Conservation (phyloP, 2,329 filamentous ascomycete species). For the Cladosporium sp. region DNA sequence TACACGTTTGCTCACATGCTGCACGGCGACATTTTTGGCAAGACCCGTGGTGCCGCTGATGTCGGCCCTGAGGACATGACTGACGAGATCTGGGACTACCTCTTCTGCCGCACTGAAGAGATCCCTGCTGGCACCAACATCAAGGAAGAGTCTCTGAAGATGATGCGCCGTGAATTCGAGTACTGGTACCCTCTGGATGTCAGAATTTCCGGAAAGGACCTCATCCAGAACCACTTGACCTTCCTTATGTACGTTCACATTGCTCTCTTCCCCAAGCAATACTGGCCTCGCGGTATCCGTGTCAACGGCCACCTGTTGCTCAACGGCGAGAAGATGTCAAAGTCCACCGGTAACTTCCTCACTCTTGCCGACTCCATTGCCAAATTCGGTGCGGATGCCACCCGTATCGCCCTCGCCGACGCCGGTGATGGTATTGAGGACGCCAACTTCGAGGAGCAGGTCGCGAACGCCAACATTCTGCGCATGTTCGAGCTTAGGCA, state of each 20-base stretch:
- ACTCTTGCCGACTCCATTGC: slow-evolving; percentile 79
- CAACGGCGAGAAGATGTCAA: slow-evolving; percentile 98
- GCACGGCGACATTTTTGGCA: slow-evolving; percentile 78
- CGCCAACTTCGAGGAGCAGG: slow-evolving; percentile 94
- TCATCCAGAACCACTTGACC: slow-evolving; percentile 91
- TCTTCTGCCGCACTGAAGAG: slow-evolving; percentile 76
- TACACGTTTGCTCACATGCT: slow-evolving; percentile 57
- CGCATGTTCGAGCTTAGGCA: slow-evolving; percentile 78
- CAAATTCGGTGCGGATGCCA: slow-evolving; percentile 94
- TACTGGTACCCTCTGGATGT: slow-evolving; percentile 97
- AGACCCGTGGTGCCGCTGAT: slow-evolving; percentile 62
- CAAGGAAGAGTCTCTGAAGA: slow-evolving; percentile 65
- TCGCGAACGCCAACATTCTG: slow-evolving; percentile 87
- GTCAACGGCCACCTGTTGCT: slow-evolving; percentile 91
- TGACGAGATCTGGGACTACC: slow-evolving; percentile 94
- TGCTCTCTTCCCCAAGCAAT: slow-evolving; percentile 80
- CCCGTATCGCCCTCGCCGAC: slow-evolving; percentile 86
- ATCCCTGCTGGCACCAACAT: slow-evolving; percentile 62
- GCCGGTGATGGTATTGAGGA: slow-evolving; percentile 92
- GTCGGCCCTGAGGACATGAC: slow-evolving; percentile 83
- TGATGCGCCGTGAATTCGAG: slow-evolving; percentile 86
- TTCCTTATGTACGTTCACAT: slow-evolving; percentile 94
- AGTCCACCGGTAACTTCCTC: slow-evolving; percentile 96
- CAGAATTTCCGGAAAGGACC: slow-evolving; percentile 83
- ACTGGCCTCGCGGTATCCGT: slow-evolving; percentile 83